Evolutionary conservation across 441 rosid species (phyloP).

Genomic region (Eutrema salsugineum): DNA sequence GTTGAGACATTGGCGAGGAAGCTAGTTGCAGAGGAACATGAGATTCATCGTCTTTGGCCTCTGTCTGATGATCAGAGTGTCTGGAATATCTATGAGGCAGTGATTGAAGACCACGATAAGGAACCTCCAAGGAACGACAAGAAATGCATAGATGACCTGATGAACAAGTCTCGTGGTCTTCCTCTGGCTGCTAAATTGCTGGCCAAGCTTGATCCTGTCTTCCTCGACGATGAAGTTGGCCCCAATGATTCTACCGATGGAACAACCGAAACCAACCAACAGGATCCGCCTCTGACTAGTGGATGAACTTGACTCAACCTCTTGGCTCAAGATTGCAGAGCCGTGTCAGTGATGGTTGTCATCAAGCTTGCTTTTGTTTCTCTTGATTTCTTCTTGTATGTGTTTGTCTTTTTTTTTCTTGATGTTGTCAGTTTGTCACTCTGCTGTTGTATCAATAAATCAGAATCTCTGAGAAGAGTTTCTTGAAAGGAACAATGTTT

Average conservation of each 20-base stretch:
- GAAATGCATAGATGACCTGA: slow-evolving; percentile 32
- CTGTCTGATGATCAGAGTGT: slow-evolving; percentile 30
- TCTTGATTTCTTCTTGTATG: background rate
- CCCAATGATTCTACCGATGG: background rate
- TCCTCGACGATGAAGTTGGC: slow-evolving; percentile 1
- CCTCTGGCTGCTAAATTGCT: slow-evolving; percentile 35
- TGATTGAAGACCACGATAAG: background rate
- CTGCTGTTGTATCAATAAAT: slow-evolving; percentile 4
- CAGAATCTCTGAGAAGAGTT: slow-evolving; percentile 3
- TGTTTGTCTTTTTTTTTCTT: background rate
- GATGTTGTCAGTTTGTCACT: background rate
- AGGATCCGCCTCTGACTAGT: background rate
- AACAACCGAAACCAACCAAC: background rate
- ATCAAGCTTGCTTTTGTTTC: background rate
- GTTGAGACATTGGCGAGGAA: slow-evolving; percentile 23
- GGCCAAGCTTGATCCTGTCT: slow-evolving; percentile 26
- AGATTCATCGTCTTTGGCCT: slow-evolving; percentile 35
- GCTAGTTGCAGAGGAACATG: slow-evolving; percentile 35
- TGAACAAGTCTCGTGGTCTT: slow-evolving; percentile 44
- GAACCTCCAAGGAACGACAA: slow-evolving; percentile 26
- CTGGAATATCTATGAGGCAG: slow-evolving; percentile 40
- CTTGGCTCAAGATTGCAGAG: background rate
- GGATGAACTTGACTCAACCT: background rate
- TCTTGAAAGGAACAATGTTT: background rate
- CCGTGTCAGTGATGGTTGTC: background rate